phyloP scores from a whole-genome alignment of 805 yeast genomes.

The Cyberlindnera subsufficiens region DNA sequence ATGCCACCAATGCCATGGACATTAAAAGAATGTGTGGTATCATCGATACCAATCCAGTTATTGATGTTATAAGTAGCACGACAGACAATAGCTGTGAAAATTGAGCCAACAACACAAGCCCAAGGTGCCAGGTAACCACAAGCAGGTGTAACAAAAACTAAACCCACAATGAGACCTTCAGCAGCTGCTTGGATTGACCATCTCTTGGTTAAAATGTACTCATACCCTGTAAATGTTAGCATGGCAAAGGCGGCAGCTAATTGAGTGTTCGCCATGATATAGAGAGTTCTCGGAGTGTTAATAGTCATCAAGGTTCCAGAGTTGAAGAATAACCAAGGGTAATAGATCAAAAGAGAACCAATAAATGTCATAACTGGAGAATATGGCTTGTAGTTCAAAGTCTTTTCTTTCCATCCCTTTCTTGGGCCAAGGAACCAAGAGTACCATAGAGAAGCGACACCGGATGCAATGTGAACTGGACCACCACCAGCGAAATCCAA shows the following conservation, averaged over 20 bases:
- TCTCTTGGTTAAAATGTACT: constrained; percentile 75
- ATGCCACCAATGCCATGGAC: constrained; percentile 98
- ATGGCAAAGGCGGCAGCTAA: constrained; percentile 87
- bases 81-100: constrained; percentile 74
- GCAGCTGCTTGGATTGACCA: constrained; percentile 92
- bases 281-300: constrained; percentile 78
- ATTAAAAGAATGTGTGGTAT: constrained; percentile 87
- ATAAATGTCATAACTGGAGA: constrained; percentile 84
- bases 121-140: constrained; percentile 88
- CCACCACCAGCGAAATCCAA: constrained; percentile 99
- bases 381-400: constrained; percentile 74
- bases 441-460: constrained; percentile 84
- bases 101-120: constrained; percentile 82
- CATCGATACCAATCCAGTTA: constrained; percentile 74
- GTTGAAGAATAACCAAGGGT: constrained; percentile 97
- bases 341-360: constrained; percentile 82
- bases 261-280: constrained; percentile 88
- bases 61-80: constrained; percentile 83
- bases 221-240: constrained; percentile 80
- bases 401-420: constrained; percentile 33
- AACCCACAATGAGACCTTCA: constrained; percentile 91
- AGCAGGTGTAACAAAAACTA: constrained; percentile 97
- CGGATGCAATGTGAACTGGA: constrained; percentile 90
- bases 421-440: constrained; percentile 76
- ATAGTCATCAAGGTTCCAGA: constrained; percentile 75